Evolutionary conservation across 495 filamentous ascomycete species (phyloP), one percentile per base, ranked within the genome.

Genomic region (Trichoderma parareesei): DNA sequence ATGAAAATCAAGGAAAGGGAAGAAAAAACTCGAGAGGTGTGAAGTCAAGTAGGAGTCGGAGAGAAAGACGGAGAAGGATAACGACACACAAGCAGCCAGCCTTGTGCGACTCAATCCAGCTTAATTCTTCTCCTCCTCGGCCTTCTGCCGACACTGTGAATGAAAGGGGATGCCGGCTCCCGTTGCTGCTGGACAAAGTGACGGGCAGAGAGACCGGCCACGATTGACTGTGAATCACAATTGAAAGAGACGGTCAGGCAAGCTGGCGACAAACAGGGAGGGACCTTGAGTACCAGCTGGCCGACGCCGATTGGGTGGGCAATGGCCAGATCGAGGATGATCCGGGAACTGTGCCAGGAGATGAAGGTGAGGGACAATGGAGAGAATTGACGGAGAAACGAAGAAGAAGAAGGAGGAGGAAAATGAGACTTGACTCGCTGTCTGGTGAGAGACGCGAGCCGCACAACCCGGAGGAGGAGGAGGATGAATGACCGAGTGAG

Each of bases 201-300:
- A 27, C 18, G 33, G 53, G 53, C 53, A 55, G 53, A 18, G 53
- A 57, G 37, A 57, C 27, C 27, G 46, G 53, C 35, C 35, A 57
- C 53, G 27, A 57, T 37, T 57, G 53, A 57, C 20, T 35, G 53
- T 57, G 53, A 57, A 35, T 57, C 53, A 57, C 68, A 16, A 69
- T 72, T 9, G 71, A 77, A 55, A 65, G 70, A 41, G 66, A 33
- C 61, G 72, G 44, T 74, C 73, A 13, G 78, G 73, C 38, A 67
- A 69, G 44, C 65, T 78, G 37, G 78, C 78, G 33, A 63, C 72
- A 2, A 71, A 75, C 35, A n/a, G 53, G 27, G 53, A 18, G 5
- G 18, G 27, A 37, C 53, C 27, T 37, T 27, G 27, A 9, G 20
- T 20, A 57, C 53, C 53, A 35, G 53, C 53, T 35, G 53, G 10